phyloP scores from a whole-genome alignment of 805 yeast genomes.

The Candida bentonensis region DNA sequence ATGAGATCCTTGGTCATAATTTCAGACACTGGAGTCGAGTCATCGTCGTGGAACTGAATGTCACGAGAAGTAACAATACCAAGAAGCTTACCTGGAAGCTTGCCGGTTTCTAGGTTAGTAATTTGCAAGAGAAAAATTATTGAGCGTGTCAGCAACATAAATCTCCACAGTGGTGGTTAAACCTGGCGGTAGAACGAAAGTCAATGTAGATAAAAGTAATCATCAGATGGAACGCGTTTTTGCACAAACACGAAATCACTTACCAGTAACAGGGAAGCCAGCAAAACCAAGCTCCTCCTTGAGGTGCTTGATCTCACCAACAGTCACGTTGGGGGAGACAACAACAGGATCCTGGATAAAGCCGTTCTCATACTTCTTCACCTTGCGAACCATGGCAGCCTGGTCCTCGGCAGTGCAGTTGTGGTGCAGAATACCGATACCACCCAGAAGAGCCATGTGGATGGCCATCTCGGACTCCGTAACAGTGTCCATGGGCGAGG shows the following conservation, averaged over 20 bases:
- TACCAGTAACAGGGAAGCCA: conserved; percentile 99
- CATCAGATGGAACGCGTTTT: neutral
- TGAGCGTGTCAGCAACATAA: conserved; percentile 22
- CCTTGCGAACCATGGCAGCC: conserved; percentile 95
- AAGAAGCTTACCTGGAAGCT: conserved; percentile 73
- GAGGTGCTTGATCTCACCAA: conserved; percentile 65
- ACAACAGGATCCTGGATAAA: conserved; percentile 92
- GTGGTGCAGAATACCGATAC: conserved; percentile 97
- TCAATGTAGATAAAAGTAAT: conserved; percentile 28
- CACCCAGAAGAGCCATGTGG: conserved; percentile 95
- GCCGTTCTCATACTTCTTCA: conserved; percentile 94
- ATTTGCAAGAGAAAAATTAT: neutral
- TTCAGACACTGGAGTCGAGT: conserved; percentile 44
- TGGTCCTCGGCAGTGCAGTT: conserved; percentile 94
- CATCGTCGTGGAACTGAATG: conserved; percentile 82
- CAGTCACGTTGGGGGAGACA: conserved; percentile 59
- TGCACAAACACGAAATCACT: conserved; percentile 29
- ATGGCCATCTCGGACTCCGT: conserved; percentile 97
- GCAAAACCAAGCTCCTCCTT: conserved; percentile 74
- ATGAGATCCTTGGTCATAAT: conserved; percentile 85
- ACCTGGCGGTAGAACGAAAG: conserved; percentile 99
- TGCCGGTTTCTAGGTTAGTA: conserved; percentile 57
- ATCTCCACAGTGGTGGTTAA: conserved; percentile 96
- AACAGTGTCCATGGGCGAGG: conserved; percentile 99
- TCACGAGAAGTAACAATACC: conserved; percentile 98